A percentile compares a stretch with the other conserved stretches of the same genome.
Conservation (phyloP, 345 rosid genomes). For the Excoecaria cochinchinensis region DNA sequence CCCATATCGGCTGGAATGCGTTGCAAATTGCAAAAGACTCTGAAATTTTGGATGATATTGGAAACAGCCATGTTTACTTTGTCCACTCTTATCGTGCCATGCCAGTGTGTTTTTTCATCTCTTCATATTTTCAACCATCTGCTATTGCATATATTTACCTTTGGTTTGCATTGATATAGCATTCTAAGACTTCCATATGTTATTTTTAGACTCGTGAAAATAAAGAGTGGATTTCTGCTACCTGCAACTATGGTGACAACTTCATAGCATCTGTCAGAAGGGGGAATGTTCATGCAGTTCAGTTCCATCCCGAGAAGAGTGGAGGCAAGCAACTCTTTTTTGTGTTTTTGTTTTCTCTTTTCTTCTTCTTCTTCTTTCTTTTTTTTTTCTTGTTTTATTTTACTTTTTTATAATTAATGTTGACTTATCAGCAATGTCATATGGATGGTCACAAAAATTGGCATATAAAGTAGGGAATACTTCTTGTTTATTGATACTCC, state of each 20-base stretch:
- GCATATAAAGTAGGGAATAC: background rate
- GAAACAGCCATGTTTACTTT: slow-evolving; percentile 83
- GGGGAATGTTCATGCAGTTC: slow-evolving; percentile 98
- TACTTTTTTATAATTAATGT: background rate
- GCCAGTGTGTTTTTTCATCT: slow-evolving; percentile 47
- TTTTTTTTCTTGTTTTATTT: too few species aligned
- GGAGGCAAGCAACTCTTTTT: slow-evolving; percentile 60
- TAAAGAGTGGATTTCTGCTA: slow-evolving; percentile 86
- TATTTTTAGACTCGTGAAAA: slow-evolving; percentile 63
- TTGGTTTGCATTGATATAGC: slow-evolving; percentile 3
- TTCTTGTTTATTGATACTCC: background rate
- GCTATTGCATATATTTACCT: background rate
- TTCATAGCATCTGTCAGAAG: slow-evolving; percentile 85
- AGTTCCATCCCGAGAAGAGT: slow-evolving; percentile 97
- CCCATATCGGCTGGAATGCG: slow-evolving; percentile 99
- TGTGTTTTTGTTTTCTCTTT: background rate
- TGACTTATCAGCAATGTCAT: background rate
- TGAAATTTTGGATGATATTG: slow-evolving; percentile 79
- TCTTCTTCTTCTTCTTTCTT: background rate
- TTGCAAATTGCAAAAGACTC: slow-evolving; percentile 69
- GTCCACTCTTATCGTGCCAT: slow-evolving; percentile 94
- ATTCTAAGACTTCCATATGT: slow-evolving; percentile 7
- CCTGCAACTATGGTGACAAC: slow-evolving; percentile 74
- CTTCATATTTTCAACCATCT: slow-evolving; percentile 6
- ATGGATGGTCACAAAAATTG: background rate